phyloP scores from a whole-genome alignment of 176 grass and related monocot genomes.

The Hsuehochloa calcarea region DNA sequence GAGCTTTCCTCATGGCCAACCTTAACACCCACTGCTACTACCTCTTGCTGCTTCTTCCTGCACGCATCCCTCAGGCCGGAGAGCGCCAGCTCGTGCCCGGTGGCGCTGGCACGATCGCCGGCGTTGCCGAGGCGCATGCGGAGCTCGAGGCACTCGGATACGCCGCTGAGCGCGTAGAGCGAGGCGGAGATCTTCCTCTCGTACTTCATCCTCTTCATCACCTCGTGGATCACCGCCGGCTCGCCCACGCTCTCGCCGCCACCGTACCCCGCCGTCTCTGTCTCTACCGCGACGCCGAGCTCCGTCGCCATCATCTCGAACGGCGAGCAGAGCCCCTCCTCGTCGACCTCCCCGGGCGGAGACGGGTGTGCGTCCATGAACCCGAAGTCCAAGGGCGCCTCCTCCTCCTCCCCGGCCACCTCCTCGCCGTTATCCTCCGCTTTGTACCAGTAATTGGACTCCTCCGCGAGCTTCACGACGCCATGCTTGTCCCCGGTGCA shows the following conservation, averaged over 20 bases:
- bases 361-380: slow-evolving; percentile 21
- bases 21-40: background rate
- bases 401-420: slow-evolving; percentile 28
- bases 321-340: slow-evolving; percentile 34
- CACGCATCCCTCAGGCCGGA: slow-evolving; percentile 38
- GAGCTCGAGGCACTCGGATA: slow-evolving; percentile 54
- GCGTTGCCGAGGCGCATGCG: slow-evolving; percentile 29
- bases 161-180: slow-evolving; percentile 53
- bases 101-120: background rate
- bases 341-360: background rate
- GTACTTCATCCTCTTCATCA: slow-evolving; percentile 68
- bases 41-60: slow-evolving; percentile 17
- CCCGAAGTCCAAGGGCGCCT: slow-evolving; percentile 37
- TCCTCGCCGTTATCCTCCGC: background rate
- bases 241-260: background rate
- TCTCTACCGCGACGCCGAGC: background rate
- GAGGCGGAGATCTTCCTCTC: slow-evolving; percentile 59
- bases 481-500: background rate
- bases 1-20: slow-evolving; percentile 31
- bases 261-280: background rate
- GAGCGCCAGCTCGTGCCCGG: background rate
- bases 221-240: slow-evolving; percentile 23
- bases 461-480: slow-evolving; percentile 36
- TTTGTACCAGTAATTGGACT: background rate
- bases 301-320: slow-evolving; percentile 38